Conservation (phyloP, 2,329 filamentous ascomycete species). For the Apiospora hydei region DNA sequence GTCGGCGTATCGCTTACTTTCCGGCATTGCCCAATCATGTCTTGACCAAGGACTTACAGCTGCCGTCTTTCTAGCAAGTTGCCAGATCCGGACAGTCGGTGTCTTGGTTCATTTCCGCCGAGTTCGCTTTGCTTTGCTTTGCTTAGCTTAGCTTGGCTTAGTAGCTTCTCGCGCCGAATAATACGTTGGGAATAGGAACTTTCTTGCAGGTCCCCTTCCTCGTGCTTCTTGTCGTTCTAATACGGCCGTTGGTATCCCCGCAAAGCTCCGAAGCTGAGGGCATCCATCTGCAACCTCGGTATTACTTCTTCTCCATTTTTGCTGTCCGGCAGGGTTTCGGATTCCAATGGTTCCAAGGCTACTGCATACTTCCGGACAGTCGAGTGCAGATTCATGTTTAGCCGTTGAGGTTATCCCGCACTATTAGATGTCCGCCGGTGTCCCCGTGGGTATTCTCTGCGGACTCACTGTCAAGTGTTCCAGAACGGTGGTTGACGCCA, state of each 20-base stretch:
- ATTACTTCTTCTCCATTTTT: not conserved
- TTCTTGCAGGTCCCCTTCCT: not conserved
- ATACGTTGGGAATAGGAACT: not conserved
- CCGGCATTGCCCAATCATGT: not conserved
- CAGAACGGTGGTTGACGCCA: slow-evolving; percentile 8
- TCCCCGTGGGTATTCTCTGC: not conserved
- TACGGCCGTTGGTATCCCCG: not conserved
- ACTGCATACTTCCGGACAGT: not conserved
- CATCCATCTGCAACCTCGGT: slow-evolving; percentile 3
- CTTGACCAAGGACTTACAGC: slow-evolving; percentile 2
- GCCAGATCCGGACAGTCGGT: slow-evolving; percentile 2
- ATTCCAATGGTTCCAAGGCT: not conserved
- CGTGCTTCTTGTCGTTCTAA: not conserved
- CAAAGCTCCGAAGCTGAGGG: not conserved
- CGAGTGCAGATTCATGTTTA: not conserved
- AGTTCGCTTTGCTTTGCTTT: not conserved
- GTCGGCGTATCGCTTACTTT: not conserved
- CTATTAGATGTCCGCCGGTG: slow-evolving; percentile 6
- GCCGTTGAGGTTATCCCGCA: slow-evolving; percentile 12
- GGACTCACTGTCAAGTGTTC: not conserved
- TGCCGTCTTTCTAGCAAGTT: slow-evolving; percentile 9
- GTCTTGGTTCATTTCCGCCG: not conserved
- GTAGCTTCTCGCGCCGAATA: no score
- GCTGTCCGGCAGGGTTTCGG: not conserved
- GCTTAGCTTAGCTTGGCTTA: not conserved